A percentile compares a stretch with the other conserved stretches of the same genome.
Evolutionary conservation across 2,329 filamentous ascomycete species (phyloP).

Genomic region (Zymoseptoria tritici): DNA sequence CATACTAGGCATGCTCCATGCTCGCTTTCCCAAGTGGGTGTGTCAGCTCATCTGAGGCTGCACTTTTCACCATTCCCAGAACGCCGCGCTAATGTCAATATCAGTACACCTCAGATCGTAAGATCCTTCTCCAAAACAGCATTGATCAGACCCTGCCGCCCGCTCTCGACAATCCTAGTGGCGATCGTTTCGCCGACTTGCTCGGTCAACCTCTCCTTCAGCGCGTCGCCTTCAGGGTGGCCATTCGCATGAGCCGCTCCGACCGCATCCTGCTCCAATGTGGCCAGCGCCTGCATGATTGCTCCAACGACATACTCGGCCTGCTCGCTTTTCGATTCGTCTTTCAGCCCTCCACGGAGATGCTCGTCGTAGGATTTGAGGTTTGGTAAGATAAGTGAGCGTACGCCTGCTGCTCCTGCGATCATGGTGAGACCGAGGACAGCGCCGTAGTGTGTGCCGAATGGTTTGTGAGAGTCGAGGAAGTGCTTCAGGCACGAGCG

Average conservation of each 20-base stretch:
- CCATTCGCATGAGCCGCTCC: conserved; percentile 30
- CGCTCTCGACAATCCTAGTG: conserved; percentile 33
- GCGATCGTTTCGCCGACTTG: conserved; percentile 39
- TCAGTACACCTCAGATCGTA: conserved; percentile 13
- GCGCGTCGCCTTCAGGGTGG: conserved; percentile 33
- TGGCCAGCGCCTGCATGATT: conserved; percentile 49
- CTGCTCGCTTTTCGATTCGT: conserved; percentile 49
- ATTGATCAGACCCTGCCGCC: conserved; percentile 30
- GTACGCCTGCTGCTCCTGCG: conserved; percentile 61
- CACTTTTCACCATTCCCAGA: neutral
- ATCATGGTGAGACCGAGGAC: conserved; percentile 72
- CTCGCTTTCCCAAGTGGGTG: too few relatives aligned
- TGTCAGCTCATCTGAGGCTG: neutral
- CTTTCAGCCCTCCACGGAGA: conserved; percentile 49
- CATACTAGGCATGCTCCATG: neutral
- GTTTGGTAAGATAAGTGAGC: conserved; percentile 58
- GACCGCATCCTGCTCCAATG: conserved; percentile 42
- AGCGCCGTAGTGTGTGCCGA: conserved; percentile 82
- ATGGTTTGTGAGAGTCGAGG: conserved; percentile 74
- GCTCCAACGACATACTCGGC: conserved; percentile 54
- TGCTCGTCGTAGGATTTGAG: conserved; percentile 57
- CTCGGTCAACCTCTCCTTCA: conserved; percentile 36
- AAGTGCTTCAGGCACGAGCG: conserved; percentile 91
- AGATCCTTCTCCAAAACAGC: conserved; percentile 34
- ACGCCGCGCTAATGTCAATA: neutral